These are phyloP conservation scores for Rhodotorula taiwanensis DNA, from an alignment of 768 basidiomycete genomes.

Conservation along the genomic window DNA sequence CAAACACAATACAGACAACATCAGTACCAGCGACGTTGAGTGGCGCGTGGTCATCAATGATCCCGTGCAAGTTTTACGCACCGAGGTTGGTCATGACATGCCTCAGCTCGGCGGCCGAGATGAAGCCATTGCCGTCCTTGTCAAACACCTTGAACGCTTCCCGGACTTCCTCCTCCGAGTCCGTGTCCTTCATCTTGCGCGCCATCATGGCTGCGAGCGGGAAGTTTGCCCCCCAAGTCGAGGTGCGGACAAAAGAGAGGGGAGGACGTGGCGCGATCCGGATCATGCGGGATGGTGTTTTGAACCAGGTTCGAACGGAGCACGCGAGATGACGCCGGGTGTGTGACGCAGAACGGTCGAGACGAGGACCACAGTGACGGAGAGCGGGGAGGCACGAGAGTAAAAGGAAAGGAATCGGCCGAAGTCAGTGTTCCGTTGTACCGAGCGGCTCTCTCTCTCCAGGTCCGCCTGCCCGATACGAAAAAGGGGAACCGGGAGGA, in stretches of 20 bases:
- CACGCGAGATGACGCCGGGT: neutral
- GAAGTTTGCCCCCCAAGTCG: too few species aligned
- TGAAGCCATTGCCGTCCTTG: constrained; percentile 78
- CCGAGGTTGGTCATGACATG: constrained; percentile 88
- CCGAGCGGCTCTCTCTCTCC: neutral
- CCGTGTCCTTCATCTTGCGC: constrained; percentile 81
- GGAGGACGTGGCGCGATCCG: neutral
- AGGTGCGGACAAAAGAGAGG: neutral
- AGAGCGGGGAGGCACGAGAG: neutral
- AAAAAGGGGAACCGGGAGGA: too few species aligned
- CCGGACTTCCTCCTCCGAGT: constrained; percentile 87
- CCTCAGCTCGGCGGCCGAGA: constrained; percentile 75
- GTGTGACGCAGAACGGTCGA: neutral
- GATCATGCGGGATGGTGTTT: too few species aligned
- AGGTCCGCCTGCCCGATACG: neutral
- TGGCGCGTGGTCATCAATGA: too few species aligned
- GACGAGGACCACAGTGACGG: neutral
- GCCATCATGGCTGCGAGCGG: constrained; percentile 44
- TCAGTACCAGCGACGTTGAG: neutral
- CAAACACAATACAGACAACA: neutral
- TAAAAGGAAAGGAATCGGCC: too few species aligned
- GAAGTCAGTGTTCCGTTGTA: too few species aligned
- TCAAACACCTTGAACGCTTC: constrained; percentile 97
- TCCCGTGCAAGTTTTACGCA: constrained; percentile 44
- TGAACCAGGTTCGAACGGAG: too few species aligned